A percentile compares a stretch with the other conserved stretches of the same genome.
Evolutionary conservation across 1,284 basidiomycete genomes (phyloP).

Genomic region (Rhodofomes roseus): DNA sequence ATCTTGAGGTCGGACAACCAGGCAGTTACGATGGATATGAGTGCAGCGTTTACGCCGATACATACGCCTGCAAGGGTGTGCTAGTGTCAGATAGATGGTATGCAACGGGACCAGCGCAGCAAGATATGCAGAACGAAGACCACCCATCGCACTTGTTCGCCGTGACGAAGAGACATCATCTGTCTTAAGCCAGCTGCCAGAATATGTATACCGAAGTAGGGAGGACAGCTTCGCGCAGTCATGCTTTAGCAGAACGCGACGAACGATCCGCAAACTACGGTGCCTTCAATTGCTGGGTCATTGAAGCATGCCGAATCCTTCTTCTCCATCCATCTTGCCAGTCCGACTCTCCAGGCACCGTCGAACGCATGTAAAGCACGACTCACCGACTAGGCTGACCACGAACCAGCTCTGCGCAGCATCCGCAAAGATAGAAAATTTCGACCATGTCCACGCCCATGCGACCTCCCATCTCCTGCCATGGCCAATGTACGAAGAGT

Average conservation of each 20-base stretch:
- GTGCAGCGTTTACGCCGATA: constrained; percentile 91
- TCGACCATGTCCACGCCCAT: constrained; percentile 59
- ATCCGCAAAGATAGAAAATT: constrained; percentile 46
- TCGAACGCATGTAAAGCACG: neutral
- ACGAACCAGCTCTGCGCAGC: constrained; percentile 71
- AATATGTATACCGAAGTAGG: no score
- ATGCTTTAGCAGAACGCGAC: no score
- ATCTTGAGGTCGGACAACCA: constrained; percentile 98
- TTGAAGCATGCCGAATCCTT: no score
- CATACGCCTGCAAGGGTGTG: constrained; percentile 59
- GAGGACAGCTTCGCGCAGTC: no score
- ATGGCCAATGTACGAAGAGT: constrained; percentile 47
- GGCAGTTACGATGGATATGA: constrained; percentile 95
- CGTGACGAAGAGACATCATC: no score
- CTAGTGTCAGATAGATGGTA: neutral
- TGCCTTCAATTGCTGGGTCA: no score
- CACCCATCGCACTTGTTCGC: no score
- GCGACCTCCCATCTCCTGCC: constrained; percentile 50
- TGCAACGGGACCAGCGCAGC: neutral
- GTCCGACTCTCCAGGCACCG: no score
- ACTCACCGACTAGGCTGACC: constrained; percentile 81
- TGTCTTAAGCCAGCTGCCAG: no score
- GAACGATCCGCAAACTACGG: no score
- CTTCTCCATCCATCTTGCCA: no score
- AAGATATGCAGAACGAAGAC: neutral